Conservation (phyloP, 345 rosid species). For the Arabis alpina region DNA sequence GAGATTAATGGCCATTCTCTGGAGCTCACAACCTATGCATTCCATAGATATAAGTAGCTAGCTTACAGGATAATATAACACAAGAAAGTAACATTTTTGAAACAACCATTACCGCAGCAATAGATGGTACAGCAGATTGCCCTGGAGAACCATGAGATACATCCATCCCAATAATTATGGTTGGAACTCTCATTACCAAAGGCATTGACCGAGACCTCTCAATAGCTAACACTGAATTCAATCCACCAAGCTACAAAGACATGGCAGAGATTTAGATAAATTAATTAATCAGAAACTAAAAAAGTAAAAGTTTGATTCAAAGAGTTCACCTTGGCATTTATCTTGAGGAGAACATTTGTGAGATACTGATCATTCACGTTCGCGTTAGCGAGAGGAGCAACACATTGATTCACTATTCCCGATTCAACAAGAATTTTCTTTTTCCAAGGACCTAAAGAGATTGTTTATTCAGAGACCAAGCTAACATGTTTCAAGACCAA, state of each 20-base stretch:
- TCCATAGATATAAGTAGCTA: conserved; percentile 3
- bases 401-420: conserved; percentile 81
- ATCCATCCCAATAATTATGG: conserved; percentile 88
- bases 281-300: conserved; percentile 3
- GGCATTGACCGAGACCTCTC: conserved; percentile 68
- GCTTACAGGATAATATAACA: background rate
- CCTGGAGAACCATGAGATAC: conserved; percentile 45
- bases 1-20: conserved; percentile 83
- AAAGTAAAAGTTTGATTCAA: background rate
- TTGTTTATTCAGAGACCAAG: background rate
- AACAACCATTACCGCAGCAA: background rate
- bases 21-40: conserved; percentile 65
- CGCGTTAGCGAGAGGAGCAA: conserved; percentile 50
- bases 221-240: conserved; percentile 64
- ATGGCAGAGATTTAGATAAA: background rate
- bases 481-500: background rate
- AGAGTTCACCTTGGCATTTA: conserved; percentile 72
- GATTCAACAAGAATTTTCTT: conserved; percentile 61
- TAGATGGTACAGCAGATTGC: too few species aligned
- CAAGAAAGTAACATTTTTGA: background rate
- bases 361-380: conserved; percentile 70
- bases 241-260: conserved; percentile 62
- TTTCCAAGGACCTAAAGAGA: conserved; percentile 73
- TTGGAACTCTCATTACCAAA: conserved; percentile 60
- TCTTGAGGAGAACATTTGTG: conserved; percentile 75